phyloP scores from a whole-genome alignment of 73 alveolate genomes.

The Breviolum minutum region DNA sequence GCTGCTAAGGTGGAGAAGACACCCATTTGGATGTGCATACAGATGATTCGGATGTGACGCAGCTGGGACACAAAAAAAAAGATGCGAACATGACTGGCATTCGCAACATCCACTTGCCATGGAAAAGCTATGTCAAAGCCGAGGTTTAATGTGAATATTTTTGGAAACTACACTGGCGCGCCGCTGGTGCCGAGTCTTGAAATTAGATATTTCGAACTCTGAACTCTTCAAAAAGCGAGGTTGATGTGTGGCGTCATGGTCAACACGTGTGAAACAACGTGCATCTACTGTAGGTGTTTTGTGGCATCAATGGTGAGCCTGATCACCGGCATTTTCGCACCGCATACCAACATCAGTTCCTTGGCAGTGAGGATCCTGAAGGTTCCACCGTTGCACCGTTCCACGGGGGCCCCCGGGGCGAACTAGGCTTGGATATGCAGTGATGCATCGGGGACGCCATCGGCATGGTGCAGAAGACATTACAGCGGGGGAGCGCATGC shows the following conservation, averaged over 20 bases:
- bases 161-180: slow-evolving; percentile 95
- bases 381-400: not conserved
- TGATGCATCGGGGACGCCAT: slow-evolving; percentile 65
- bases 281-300: slow-evolving; percentile 53
- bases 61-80: not conserved
- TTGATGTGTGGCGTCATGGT: not conserved
- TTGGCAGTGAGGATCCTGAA: not conserved
- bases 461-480: slow-evolving; percentile 95
- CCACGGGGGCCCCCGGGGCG: not conserved
- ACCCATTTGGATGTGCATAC: slow-evolving; percentile 93
- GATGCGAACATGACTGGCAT: not conserved
- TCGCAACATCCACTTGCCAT: not conserved
- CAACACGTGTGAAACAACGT: not conserved
- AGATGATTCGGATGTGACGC: slow-evolving; percentile 85
- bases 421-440: slow-evolving; percentile 58
- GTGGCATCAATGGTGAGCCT: slow-evolving; percentile 88
- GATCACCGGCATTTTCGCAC: slow-evolving; percentile 89
- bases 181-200: slow-evolving; percentile 84
- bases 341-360: slow-evolving; percentile 63
- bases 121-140: not conserved
- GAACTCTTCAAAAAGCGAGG: not conserved
- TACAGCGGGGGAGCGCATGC: slow-evolving; percentile 92
- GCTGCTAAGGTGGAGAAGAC: slow-evolving; percentile 63
- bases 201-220: no score
- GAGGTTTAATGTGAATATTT: slow-evolving; percentile 86